Evolutionary conservation across 176 grass and related monocot species (phyloP), one percentile per base, ranked within the genome.

Genomic region (Rhynchospora breviuscula): DNA sequence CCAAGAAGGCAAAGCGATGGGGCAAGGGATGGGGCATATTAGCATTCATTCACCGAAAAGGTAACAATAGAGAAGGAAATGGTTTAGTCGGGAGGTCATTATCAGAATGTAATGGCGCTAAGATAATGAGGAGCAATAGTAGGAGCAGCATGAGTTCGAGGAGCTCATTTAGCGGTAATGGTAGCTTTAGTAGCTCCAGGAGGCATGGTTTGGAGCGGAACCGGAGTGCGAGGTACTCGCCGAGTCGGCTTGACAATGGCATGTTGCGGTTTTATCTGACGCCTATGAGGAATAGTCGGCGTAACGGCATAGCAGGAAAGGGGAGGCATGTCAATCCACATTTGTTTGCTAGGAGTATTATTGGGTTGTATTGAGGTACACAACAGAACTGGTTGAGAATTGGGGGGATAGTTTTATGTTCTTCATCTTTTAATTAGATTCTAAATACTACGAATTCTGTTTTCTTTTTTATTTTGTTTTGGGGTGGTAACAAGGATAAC

Each of bases 241-340:
- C 96, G 7, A 88, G 88, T 23, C 90, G 83, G 75, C 85, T 87
- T 21, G 96, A 98, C 72, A 95, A 93, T 81, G 89, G 97, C 3
- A 93, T 99, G 97, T 82, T 99, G 63, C 81, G 97, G 56, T 99
- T 99, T 90, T 99, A 99, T 87, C 80, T 99, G 77, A 93, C 97
- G 45, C 97, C 97, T 40, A 93, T 90, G 91, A 87, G 86, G 49
- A 95, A 88, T 84, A 88, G 91, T 59, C 40, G 97, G 67, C 91
- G 90, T 79, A 90, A 90, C 15, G 87, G 88, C 47, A 62, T 91
- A 73, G 65, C 90, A 10, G 85, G 85, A 77, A 95, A 93, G 70
- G 88, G 83, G 10, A 88, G 89, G 57, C 88, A 88, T 91, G 86
- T 95, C 54, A 87, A 85, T 35, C 92, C 97, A 6, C 89, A 87